Base-by-base conservation (phyloP, 352 stramenopile genomes). In the Saprolegnia diclina region DNA sequence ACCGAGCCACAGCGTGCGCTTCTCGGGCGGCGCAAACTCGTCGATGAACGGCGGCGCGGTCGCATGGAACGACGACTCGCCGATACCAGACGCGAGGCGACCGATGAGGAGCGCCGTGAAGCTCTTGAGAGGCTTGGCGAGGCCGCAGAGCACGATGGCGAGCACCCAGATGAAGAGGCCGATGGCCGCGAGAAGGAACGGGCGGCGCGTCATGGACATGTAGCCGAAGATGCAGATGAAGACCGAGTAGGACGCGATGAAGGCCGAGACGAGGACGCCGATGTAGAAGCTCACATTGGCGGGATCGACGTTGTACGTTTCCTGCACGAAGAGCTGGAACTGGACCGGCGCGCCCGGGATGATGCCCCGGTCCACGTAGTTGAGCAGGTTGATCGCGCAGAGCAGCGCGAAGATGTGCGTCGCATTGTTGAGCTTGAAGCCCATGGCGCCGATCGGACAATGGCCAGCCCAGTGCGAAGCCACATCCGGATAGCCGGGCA, bases 281-380 rank as follows among this genome's bases (percentile, higher is more conserved):
- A 97, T 76, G 76, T 90, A 92, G 54, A 92, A 26, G 29, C 56
- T 65, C 56, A 63, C 18, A 89, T 75, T 44, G 81, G 70, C 10
- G 86, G 75, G 16, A 86, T 90, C 16, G 14, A 90, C 76, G 50
- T 83, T 71, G 16, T 66, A 88, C 74, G 29, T 56, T 6, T 38
- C 21, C n/a, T 72, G 52, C 26, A 88, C 73, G 65, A 91, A 92
- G 11, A 32, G 73, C 24, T 77, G 79, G 67, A 93, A 85, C 67
- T 89, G 72, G 37, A 77, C 64, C 22, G 73, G 74, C 4, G 79
- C 80, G 13, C 86, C 86, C 10, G 86, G 77, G 26, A 93, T 88
- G 14, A 94, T 91, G n/a, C 80, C 77, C 6, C 83, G 74, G 74
- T 91, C 83, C 57, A 86, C 64, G 71, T 88, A 90, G 54, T 86